Base-by-base conservation (phyloP, 805 yeast species). In the Kodamaea laetipori region DNA sequence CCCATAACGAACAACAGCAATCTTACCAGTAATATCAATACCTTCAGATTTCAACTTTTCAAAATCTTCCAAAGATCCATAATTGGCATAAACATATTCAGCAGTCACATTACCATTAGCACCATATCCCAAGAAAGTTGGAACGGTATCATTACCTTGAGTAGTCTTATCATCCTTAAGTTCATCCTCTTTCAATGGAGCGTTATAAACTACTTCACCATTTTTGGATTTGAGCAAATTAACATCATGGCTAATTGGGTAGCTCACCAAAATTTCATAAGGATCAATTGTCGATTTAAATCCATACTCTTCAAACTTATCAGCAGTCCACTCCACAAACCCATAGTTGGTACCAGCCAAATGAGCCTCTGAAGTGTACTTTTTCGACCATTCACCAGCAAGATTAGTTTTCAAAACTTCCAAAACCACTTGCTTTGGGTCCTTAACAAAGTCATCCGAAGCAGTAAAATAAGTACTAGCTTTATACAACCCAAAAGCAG, bases 51-150 rank as follows among this genome's bases (percentile, higher is more conserved):
- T 43, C 38, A 84, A 61, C 2, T 45, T 30, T 4, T 57, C 65
- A 48, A 82, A 84, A 55, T 85, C 90, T 11, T 75, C 74, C 1
- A 53, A 45, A 0, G 73, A 63, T 0, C 86, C 92, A 57, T 80
- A 82, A 52, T 83, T 83, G 5, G 72, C 84, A 57, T 69, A 83
- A 0, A 83, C 71, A 51, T 66, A 85, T 28, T 69, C 65, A 0
- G 80, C 76, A 3, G 77, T 73, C 9, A 79, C 80, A 41, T 78
- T 74, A 1, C 87, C 90, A 52, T 74, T 76, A 7, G 84, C 80
- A 1, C 86, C 81, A 53, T 82, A 84, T 0, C 81, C 82, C 60
- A 82, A 80, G 53, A 76, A 82, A 0, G 82, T 79, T 1, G 76
- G 80, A 32, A 63, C 66, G 23, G 56, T 48, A 43, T 69, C 67